These are phyloP conservation scores for Candida ulmi DNA, from an alignment of 805 yeast species.

Conservation along the genomic window DNA sequence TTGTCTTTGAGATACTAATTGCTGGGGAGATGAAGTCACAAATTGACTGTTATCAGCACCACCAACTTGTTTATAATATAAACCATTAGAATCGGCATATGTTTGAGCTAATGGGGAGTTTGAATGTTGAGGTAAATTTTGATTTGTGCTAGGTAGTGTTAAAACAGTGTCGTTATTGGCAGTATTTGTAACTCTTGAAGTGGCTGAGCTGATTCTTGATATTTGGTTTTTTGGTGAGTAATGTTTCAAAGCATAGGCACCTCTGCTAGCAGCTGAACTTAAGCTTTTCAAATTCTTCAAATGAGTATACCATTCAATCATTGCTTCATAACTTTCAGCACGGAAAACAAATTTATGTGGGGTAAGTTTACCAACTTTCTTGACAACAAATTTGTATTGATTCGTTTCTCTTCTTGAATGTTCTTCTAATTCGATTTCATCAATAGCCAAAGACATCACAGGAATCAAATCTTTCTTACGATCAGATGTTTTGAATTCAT, in stretches of 20 bases:
- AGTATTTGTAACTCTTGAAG: slow-evolving; percentile 20
- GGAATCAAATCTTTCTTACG: slow-evolving; percentile 78
- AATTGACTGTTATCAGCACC: neutral
- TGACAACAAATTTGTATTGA: slow-evolving; percentile 72
- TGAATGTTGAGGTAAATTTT: slow-evolving; percentile 16
- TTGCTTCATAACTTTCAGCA: slow-evolving; percentile 72
- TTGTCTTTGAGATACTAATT: slow-evolving; percentile 12
- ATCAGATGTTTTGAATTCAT: slow-evolving; percentile 83
- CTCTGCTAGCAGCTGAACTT: slow-evolving; percentile 32
- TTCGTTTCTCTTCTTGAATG: slow-evolving; percentile 70
- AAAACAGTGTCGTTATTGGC: slow-evolving; percentile 20
- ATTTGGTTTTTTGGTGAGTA: slow-evolving; percentile 11
- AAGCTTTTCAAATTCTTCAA: slow-evolving; percentile 61
- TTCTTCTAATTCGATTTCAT: slow-evolving; percentile 76
- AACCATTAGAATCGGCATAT: slow-evolving; percentile 17
- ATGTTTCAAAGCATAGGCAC: slow-evolving; percentile 18
- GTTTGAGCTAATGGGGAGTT: slow-evolving; percentile 15
- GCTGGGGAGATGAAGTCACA: slow-evolving; percentile 12
- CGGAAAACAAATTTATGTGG: slow-evolving; percentile 95
- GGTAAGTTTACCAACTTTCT: slow-evolving; percentile 67
- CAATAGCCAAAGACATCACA: slow-evolving; percentile 73
- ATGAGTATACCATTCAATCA: slow-evolving; percentile 84
- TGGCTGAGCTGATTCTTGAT: slow-evolving; percentile 25
- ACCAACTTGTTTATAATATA: slow-evolving; percentile 14
- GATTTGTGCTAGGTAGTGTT: slow-evolving; percentile 19